Conservation (phyloP, 2,329 filamentous ascomycete species). For the Gremmenia infestans region DNA sequence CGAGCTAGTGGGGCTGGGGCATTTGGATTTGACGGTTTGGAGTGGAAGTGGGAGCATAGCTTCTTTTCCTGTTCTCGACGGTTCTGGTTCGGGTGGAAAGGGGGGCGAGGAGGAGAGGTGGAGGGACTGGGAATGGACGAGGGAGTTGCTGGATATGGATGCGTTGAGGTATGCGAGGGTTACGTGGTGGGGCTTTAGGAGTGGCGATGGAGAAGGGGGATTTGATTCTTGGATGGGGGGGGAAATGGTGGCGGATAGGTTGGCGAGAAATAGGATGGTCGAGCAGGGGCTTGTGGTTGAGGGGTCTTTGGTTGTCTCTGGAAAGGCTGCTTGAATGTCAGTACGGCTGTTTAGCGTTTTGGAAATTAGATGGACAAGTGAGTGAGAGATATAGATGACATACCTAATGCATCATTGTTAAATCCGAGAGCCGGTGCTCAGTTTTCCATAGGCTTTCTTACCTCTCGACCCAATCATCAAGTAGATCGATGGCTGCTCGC, state of each 20-base stretch:
- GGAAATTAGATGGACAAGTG: too few relatives aligned
- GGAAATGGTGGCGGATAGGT: conserved; percentile 22
- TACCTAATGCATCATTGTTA: background rate
- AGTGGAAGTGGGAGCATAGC: background rate
- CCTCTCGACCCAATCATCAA: too few relatives aligned
- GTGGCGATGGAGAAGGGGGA: background rate
- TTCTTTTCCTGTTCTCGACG: background rate
- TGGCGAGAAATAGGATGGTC: conserved; percentile 24
- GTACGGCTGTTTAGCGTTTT: background rate
- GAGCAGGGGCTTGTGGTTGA: conserved; percentile 17
- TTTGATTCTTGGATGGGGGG: conserved; percentile 22
- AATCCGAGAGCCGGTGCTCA: background rate
- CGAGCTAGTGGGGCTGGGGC: conserved; percentile 10
- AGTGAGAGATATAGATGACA: background rate
- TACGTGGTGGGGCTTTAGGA: conserved; percentile 23
- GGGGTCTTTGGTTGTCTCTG: conserved; percentile 7
- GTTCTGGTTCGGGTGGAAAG: background rate
- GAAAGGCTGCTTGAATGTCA: background rate
- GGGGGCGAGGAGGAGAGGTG: conserved; percentile 4
- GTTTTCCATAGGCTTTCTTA: too few relatives aligned
- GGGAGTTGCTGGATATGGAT: conserved; percentile 11
- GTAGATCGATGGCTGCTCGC: too few relatives aligned
- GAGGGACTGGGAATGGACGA: conserved; percentile 23
- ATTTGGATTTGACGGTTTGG: conserved; percentile 26
- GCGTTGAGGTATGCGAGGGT: conserved; percentile 15